These are phyloP conservation scores for Tremella fuciformis DNA, from an alignment of 768 basidiomycete species.

Conservation along the genomic window DNA sequence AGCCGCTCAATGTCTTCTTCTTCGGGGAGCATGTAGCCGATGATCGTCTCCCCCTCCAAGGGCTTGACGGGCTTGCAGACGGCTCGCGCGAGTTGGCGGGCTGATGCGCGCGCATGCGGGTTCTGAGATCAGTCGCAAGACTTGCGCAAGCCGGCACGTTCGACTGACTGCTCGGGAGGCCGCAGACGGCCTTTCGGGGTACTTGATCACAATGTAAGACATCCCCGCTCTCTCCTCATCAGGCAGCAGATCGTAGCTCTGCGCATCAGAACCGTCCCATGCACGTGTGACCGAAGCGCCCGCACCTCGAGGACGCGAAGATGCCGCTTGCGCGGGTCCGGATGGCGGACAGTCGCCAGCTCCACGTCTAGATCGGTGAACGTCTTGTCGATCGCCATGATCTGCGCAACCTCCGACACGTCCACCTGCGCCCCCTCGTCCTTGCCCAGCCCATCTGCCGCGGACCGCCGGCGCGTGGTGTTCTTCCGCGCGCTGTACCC, in stretches of 20 bases:
- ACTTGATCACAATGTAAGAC: slow-evolving; percentile 39
- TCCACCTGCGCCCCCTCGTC: slow-evolving; percentile 28
- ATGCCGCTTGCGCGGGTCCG: slow-evolving; percentile 33
- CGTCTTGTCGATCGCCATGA: slow-evolving; percentile 44
- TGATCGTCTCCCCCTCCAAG: slow-evolving; percentile 33
- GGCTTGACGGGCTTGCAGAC: slow-evolving; percentile 37
- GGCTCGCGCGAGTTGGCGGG: slow-evolving; percentile 28
- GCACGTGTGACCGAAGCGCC: slow-evolving; percentile 1
- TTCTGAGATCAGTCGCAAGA: slow-evolving; percentile 15
- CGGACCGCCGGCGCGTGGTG: slow-evolving; percentile 23
- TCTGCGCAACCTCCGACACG: slow-evolving; percentile 47
- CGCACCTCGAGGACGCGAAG: slow-evolving; percentile 43
- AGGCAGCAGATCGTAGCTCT: slow-evolving; percentile 46
- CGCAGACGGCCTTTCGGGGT: slow-evolving; percentile 45
- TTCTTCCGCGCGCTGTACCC: slow-evolving; percentile 64
- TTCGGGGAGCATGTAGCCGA: slow-evolving; percentile 40
- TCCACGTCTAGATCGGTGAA: slow-evolving; percentile 34
- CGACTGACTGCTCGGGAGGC: slow-evolving; percentile 32
- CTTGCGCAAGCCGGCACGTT: not conserved
- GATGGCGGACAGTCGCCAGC: slow-evolving; percentile 27
- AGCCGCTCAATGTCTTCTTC: slow-evolving; percentile 33
- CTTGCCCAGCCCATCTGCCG: slow-evolving; percentile 20
- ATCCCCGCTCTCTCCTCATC: slow-evolving; percentile 39
- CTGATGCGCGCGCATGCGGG: slow-evolving; percentile 23
- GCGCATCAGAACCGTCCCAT: not conserved